Evolutionary conservation across 306 rosid species (phyloP), one percentile per base, ranked within the genome.

Genomic region (Inga leiocalycina): DNA sequence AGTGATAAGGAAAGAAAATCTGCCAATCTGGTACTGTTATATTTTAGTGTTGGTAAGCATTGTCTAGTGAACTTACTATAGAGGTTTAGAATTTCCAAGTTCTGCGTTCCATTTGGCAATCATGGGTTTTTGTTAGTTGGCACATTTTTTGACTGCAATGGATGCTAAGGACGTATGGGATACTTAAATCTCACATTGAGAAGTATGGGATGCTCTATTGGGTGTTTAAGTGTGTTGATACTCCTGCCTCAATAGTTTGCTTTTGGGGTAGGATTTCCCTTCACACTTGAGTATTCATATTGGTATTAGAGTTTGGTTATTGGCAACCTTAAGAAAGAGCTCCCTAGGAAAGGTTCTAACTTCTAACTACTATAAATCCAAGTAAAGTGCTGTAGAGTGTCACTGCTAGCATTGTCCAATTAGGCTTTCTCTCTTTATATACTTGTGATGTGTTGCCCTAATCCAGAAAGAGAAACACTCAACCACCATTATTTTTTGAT

Each of bases 381-480:
- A 19, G 27, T 56, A 7, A 56, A 17, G 9, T 56, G 62, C 20
- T 0, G 5, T 2, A 17, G 62, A 2, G 64, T 57, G 30, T 57
- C 64, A n/a, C 2, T 20, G 64, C 64, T 22, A 13, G 56, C 76
- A 44, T 71, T 71, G 37, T 71, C 76, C 22, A 4, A 12, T 8
- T 10, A 71, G 37, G 19, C 37, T 44, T 11, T 71, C 0, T 45
- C 57, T 71, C 57, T 32, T 44, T 51, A 5, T 71, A 19, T 35
- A 8, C 44, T 4, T 66, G 71, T 66, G n/a, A 37, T 37, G 73
- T 37, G 48, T 37, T 68, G 41, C 24, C 48, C 46, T 68, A 37
- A 68, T 68, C 48, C 73, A 68, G 73, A 68, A 68, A 71, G 35
- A 71, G 56, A 43, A 22, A 71, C 75, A 6, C 27, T 57, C 24